Evolutionary conservation across 768 basidiomycete species (phyloP), one percentile per base, ranked within the genome.

Genomic region (Lenzites betulinus): DNA sequence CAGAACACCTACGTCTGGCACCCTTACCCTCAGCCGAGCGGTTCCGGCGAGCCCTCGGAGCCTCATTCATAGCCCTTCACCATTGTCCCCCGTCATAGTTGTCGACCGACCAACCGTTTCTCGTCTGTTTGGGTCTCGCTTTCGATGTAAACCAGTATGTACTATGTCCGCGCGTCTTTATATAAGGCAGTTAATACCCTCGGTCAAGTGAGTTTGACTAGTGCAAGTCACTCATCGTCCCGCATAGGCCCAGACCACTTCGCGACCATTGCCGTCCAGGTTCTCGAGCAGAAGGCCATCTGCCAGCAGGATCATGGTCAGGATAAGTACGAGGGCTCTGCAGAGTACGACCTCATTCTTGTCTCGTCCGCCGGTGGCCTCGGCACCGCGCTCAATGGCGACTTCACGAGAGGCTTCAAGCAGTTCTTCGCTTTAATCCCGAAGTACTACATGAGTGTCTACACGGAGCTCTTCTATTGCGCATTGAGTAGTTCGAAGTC

Each of bases 301-400:
- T 98, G 96, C 77, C 97, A 99, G 74, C 90, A 95, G 73, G 94
- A 96, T 69, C 93, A 94, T 48, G 95, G 96, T 70, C 90, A 92
- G 64, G 94, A 94, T 65, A 92, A 93, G 64, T 83, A 82, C 4
- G 91, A 91, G 25, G 92, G 93, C 64, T 89, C 90, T 69, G 95
- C 95, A 1, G 97, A 99, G 77, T 96, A 94, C 72, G 97, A 99
- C 72, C 92, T 95, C 3, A 92, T 96, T 54, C 82, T 99, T 59
- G 91, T 98, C 70, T 92, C 92, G 26, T 88, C 95, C 26, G 96
- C 96, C 25, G 90, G 90, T 41, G 97, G 98, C 71, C 88, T 99
- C 56, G 93, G 95, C 33, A 86, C 83, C 59, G 90, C 86, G 7
- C 83, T 96, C 20, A 95, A 94, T 5, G 63, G 82, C 22, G 92